Evolutionary conservation across 169 alveolate genomes (phyloP).

Genomic region (Besnoitia besnoiti): DNA sequence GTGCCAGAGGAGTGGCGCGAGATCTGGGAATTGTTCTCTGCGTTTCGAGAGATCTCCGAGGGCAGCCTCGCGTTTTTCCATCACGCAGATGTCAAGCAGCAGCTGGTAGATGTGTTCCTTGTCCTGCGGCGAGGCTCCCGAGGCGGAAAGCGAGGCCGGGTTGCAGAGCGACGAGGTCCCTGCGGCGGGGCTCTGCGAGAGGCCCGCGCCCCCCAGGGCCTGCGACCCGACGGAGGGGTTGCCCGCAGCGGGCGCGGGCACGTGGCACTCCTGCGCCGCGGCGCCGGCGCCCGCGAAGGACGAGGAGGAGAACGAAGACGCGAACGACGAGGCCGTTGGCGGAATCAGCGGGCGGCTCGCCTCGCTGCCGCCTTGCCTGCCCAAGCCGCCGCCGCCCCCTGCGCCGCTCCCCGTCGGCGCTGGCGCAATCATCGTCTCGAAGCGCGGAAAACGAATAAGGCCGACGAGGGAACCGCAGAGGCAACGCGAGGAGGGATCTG

Average conservation of each 20-base stretch:
- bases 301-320: background rate
- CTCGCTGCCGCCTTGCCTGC: background rate
- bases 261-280: too few species aligned
- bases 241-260: slow-evolving; percentile 37
- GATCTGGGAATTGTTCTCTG: slow-evolving; percentile 92
- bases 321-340: background rate
- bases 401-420: background rate
- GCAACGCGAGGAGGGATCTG: too few species aligned
- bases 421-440: background rate
- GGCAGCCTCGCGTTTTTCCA: slow-evolving; percentile 97
- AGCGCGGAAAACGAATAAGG: background rate
- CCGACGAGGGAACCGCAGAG: background rate
- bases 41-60: slow-evolving; percentile 92
- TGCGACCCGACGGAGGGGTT: slow-evolving; percentile 11
- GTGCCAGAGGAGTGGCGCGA: slow-evolving; percentile 98
- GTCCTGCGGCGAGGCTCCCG: background rate
- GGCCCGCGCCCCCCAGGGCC: background rate
- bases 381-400: background rate
- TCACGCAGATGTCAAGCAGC: slow-evolving; percentile 89
- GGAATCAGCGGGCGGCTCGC: background rate
- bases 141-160: background rate
- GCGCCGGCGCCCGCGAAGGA: background rate
- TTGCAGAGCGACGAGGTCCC: background rate
- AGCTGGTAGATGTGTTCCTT: slow-evolving; percentile 81
- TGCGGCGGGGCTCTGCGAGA: background rate